Percentiles rank a stretch among this genome's conserved stretches.
These are phyloP conservation scores for Leccinum sublutescens DNA, from an alignment of 768 basidiomycete genomes.

Conservation along the genomic window DNA sequence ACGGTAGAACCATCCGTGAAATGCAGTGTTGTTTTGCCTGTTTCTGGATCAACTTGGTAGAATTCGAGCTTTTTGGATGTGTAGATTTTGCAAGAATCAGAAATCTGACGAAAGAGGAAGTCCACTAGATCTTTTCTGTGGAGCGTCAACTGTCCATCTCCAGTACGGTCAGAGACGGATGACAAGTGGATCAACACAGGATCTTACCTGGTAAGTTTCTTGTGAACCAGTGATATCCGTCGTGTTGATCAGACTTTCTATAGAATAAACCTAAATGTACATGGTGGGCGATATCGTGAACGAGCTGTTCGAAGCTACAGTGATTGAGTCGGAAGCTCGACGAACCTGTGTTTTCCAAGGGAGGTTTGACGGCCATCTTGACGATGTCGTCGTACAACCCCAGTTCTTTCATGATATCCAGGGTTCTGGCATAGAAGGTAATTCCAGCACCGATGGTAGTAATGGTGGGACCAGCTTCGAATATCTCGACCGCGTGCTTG, in stretches of 20 bases:
- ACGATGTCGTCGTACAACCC: constrained; percentile 37
- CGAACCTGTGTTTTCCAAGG: constrained; percentile 23
- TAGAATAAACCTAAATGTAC: constrained; percentile 21
- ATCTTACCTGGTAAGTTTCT: constrained; percentile 25
- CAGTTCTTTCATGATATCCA: constrained; percentile 14
- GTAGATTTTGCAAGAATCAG: constrained; percentile 29
- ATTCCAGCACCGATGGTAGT: background rate
- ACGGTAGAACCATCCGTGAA: constrained; percentile 38
- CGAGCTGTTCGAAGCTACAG: background rate
- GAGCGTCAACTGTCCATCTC: constrained; percentile 31
- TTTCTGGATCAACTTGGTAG: constrained; percentile 24
- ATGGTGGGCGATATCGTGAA: background rate
- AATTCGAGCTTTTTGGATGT: constrained; percentile 36
- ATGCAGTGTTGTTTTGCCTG: constrained; percentile 27
- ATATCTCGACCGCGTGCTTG: background rate
- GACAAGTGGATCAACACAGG: background rate
- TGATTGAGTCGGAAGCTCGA: background rate
- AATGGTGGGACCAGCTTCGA: background rate
- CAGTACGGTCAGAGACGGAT: background rate
- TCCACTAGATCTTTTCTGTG: constrained; percentile 40
- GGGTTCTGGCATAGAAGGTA: background rate
- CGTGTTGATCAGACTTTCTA: constrained; percentile 34
- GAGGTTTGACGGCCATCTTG: constrained; percentile 13
- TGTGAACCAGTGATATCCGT: constrained; percentile 32
- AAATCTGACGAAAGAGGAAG: constrained; percentile 30